phyloP scores from a whole-genome alignment of 352 stramenopile genomes.

The Phytophthora idaei region DNA sequence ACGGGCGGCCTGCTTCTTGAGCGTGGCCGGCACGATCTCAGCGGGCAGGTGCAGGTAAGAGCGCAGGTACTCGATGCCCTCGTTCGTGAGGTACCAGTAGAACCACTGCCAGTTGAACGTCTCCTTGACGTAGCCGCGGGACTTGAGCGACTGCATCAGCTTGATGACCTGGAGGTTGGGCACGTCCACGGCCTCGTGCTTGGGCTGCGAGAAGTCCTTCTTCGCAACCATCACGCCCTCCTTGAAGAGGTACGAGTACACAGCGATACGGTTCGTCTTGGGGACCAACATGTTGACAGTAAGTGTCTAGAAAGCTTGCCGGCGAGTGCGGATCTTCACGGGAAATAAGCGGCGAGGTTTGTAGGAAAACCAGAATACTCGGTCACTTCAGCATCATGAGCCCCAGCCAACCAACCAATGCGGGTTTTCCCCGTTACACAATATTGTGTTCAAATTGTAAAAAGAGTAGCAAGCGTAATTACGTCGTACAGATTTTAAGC shows the following conservation, averaged over 20 bases:
- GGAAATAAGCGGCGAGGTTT: constrained; percentile 53
- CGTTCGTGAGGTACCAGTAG: constrained; percentile 99
- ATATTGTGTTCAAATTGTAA: constrained; percentile 28
- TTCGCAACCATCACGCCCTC: constrained; percentile 92
- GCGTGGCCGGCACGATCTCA: constrained; percentile 98
- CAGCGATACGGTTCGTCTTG: constrained; percentile 99
- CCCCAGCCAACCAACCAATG: constrained; percentile 44
- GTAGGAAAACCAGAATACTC: constrained; percentile 62
- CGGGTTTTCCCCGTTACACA: neutral
- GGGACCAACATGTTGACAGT: constrained; percentile 90
- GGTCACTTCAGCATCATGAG: neutral
- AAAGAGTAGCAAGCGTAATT: constrained; percentile 25
- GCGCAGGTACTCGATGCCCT: constrained; percentile 99
- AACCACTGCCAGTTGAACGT: constrained; percentile 99
- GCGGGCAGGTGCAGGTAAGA: constrained; percentile 97
- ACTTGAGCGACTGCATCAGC: constrained; percentile 98
- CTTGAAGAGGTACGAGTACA: constrained; percentile 99
- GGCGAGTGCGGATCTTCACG: constrained; percentile 91
- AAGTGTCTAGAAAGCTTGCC: constrained; percentile 85
- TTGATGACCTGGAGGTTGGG: constrained; percentile 99
- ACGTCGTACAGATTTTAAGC: constrained; percentile 11
- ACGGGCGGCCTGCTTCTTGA: constrained; percentile 96
- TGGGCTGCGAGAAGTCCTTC: constrained; percentile 88
- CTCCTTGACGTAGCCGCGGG: constrained; percentile 96
- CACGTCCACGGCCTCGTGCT: constrained; percentile 98